These are phyloP conservation scores for Umbelopsis sp. DNA, from an alignment of 192 early-diverging fungal species.

Conservation along the genomic window DNA sequence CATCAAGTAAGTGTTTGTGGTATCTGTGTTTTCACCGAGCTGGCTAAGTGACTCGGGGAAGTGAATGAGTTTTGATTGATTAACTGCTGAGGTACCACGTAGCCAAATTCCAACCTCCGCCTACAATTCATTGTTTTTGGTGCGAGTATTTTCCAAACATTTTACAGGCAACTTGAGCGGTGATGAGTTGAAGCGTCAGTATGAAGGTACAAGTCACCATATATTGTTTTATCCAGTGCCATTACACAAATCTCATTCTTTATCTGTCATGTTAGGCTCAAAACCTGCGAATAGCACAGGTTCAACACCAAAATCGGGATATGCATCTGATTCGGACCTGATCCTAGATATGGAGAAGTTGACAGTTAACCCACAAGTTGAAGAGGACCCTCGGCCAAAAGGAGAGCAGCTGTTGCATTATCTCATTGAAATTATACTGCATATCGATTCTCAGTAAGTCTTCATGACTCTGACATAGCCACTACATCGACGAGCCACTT, in stretches of 20 bases:
- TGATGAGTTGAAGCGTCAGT: slow-evolving; percentile 56
- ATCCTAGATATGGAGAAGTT: slow-evolving; percentile 46
- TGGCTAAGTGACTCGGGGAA: neutral
- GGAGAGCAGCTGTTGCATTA: slow-evolving; percentile 61
- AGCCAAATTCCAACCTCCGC: slow-evolving; percentile 64
- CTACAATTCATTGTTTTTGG: slow-evolving; percentile 69
- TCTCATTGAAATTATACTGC: slow-evolving; percentile 55
- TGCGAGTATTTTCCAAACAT: slow-evolving; percentile 68
- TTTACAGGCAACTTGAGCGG: slow-evolving; percentile 61
- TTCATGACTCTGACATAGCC: neutral
- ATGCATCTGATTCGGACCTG: slow-evolving; percentile 31
- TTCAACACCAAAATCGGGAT: slow-evolving; percentile 1
- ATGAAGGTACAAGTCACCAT: slow-evolving; percentile 45
- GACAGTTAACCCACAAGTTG: slow-evolving; percentile 44
- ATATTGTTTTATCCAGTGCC: neutral
- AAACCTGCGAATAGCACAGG: neutral
- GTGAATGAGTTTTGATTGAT: neutral
- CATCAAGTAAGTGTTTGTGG: slow-evolving; percentile 41
- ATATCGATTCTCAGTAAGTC: slow-evolving; percentile 57
- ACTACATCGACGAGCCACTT: neutral
- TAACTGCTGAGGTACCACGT: neutral
- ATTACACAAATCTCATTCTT: neutral
- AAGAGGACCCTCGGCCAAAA: slow-evolving; percentile 49
- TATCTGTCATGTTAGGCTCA: neutral
- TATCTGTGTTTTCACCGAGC: neutral